phyloP scores from a whole-genome alignment of 2,329 filamentous ascomycete genomes.

The Didymella glomerata region DNA sequence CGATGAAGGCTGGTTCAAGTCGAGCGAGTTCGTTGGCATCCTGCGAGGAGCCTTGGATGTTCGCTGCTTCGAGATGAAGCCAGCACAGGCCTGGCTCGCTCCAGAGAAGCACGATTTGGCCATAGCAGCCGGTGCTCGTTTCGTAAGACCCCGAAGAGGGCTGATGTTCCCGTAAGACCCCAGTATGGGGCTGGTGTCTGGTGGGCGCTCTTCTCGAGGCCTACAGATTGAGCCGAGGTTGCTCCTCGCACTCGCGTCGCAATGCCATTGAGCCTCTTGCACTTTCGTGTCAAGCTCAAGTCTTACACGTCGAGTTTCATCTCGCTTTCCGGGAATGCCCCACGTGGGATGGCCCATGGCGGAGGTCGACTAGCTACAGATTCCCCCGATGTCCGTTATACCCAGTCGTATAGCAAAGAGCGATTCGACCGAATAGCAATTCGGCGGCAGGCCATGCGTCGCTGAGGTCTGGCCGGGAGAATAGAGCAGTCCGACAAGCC shows the following conservation, averaged over 20 bases:
- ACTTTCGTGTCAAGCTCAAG: background rate
- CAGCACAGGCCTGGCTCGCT: conserved; percentile 7
- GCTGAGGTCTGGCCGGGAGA: conserved; percentile 5
- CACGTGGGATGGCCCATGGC: conserved; percentile 3
- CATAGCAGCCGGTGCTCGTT: conserved; percentile 5
- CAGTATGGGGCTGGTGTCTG: background rate
- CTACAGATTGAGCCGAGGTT: conserved; percentile 9
- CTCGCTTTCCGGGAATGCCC: conserved; percentile 8
- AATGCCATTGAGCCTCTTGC: conserved; percentile 11
- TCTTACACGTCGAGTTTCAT: conserved; percentile 5
- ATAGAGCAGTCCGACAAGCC: conserved; percentile 10
- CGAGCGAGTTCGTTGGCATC: conserved; percentile 11
- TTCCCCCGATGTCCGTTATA: background rate
- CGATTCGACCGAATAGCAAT: background rate
- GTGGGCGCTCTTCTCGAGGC: conserved; percentile 1
- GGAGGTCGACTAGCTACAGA: conserved; percentile 2
- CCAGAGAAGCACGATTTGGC: background rate
- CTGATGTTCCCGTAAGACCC: background rate
- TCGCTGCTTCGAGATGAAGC: conserved; percentile 7
- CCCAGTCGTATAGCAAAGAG: conserved; percentile 7
- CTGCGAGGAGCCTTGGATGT: conserved; percentile 2
- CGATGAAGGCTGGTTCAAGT: conserved; percentile 9
- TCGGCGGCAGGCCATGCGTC: conserved; percentile 7
- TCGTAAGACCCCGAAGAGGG: background rate
- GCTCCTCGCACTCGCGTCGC: conserved; percentile 8